Evolutionary conservation across 2,329 filamentous ascomycete species (phyloP), one percentile per base, ranked within the genome.

Genomic region (Colletotrichum euphorbiae): DNA sequence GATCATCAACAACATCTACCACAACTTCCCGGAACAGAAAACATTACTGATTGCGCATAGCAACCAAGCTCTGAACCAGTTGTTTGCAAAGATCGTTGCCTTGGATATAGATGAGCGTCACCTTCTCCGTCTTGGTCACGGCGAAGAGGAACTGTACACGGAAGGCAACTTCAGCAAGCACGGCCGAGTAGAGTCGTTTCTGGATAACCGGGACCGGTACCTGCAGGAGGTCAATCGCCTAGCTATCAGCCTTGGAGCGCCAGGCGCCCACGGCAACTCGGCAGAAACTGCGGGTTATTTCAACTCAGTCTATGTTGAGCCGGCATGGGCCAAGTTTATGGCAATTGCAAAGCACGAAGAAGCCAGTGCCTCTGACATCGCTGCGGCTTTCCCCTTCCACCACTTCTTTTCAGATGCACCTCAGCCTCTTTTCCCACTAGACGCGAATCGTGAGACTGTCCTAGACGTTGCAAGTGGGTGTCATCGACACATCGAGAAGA

Each of bases 261-360:
- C 94, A 46, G 96, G 96, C 64, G 94, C 94, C n/a, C 96, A 99
- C 77, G 93, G 94, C 21, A 97, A 92, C 79, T 97, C 95, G 31
- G 97, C 96, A 62, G 96, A 99, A 83, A 99, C 95, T 2, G 96
- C 96, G 40, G 94, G 93, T 31, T 98, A 99, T 80, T 99, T 99
- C 83, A 93, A 97, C 77, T 90, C 90, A 51, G 94, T 98, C 69
- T 98, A 97, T 76, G 86, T 99, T 46, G 87, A 92, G 78, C 95
- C 96, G 36, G 88, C 91, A 12, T 99, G 96, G 96, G 88, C 88
- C 57, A 93, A 91, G 75, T 99, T 97, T 78, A 90, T 88, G 82
- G 81, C 79, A 45, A 43, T 84, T 54, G 82, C 87, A 24, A 85
- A 87, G 46, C 82, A 84, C 2, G 84, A 87, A 24, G 85, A 87